Evolutionary conservation across 257 asterid species (phyloP), one percentile per base, ranked within the genome.

Genomic region (Ballota nigra): DNA sequence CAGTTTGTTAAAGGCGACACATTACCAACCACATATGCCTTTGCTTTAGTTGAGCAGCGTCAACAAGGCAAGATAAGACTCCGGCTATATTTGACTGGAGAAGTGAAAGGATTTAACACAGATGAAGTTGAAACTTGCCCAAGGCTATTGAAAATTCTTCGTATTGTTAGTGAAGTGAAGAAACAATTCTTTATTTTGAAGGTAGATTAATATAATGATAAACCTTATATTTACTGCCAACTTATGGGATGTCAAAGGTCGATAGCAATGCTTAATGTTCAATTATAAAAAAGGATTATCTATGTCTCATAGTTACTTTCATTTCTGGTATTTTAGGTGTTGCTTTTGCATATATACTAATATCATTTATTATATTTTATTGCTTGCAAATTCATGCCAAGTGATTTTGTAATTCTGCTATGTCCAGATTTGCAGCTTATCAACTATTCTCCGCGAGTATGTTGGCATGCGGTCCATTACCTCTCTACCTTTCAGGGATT

Each of bases 41-140:
- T 95, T 89, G 99, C 97, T 5, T 73, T 92, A 69, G 97, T 92
- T 72, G 99, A 95, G 87, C 86, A 89, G 66, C 97, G 98, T 61
- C 97, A 92, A 69, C 85, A 83, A 2, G 89, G 82, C 63, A 81
- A 79, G 66, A 69, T 92, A 57, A 87, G 86, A 70, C 93, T 92
- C 63, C 83, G 98, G 75, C 58, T 95, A 82, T 82, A 78, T 85
- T 81, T 92, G 81, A 78, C 83, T 18, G 98, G 96, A 80, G 96
- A 92, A 80, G 45, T 84, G 70, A 82, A 78, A 79, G 59, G 72
- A 66, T 81, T 51, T 68, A 84, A 89, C 69, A 82, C 86, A 33
- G 80, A 81, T 82, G 86, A 79, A 66, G 72, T 84, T 19, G 86
- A 79, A 55, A 63, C 86, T 33, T 79, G 91, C 78, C 55, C 89